phyloP scores from a whole-genome alignment of 495 filamentous ascomycete genomes.

The Choiromyces venosus region DNA sequence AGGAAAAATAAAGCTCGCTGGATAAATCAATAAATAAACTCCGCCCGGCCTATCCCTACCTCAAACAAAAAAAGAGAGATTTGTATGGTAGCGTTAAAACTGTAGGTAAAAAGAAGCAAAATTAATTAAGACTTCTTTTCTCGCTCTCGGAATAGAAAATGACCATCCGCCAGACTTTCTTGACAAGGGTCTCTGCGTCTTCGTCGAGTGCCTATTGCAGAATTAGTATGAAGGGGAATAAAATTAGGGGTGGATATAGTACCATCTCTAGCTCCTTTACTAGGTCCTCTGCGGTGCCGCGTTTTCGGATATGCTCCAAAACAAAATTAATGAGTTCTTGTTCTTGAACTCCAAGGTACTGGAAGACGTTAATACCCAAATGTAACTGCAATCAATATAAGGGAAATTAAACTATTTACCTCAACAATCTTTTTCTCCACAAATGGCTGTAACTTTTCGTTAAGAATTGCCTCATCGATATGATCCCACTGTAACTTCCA shows the following conservation, averaged over 20 bases:
- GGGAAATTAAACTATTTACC: constrained; percentile 4
- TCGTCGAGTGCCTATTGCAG: constrained; percentile 75
- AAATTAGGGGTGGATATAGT: constrained; percentile 42
- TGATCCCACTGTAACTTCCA: constrained; percentile 94
- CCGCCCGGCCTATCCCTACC: background rate
- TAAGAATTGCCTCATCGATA: constrained; percentile 76
- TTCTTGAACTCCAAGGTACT: constrained; percentile 88
- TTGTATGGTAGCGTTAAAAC: constrained; percentile 6
- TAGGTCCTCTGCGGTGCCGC: constrained; percentile 68
- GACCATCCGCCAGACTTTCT: constrained; percentile 96
- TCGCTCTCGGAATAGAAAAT: constrained; percentile 97
- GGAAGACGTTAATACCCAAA: background rate
- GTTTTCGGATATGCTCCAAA: constrained; percentile 75
- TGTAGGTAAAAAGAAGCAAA: constrained; percentile 32
- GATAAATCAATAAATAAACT: background rate
- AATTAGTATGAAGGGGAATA: constrained; percentile 10
- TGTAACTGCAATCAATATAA: background rate
- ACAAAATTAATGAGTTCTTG: constrained; percentile 92
- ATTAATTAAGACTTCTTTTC: constrained; percentile 66
- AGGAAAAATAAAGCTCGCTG: background rate
- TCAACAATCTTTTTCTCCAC: constrained; percentile 98
- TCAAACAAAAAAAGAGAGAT: constrained; percentile 10
- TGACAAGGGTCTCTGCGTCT: constrained; percentile 87
- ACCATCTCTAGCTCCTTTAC: constrained; percentile 81
- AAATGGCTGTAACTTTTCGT: constrained; percentile 85